Evolutionary conservation across 1,284 basidiomycete species (phyloP).

Genomic region (Porodaedalea pini): DNA sequence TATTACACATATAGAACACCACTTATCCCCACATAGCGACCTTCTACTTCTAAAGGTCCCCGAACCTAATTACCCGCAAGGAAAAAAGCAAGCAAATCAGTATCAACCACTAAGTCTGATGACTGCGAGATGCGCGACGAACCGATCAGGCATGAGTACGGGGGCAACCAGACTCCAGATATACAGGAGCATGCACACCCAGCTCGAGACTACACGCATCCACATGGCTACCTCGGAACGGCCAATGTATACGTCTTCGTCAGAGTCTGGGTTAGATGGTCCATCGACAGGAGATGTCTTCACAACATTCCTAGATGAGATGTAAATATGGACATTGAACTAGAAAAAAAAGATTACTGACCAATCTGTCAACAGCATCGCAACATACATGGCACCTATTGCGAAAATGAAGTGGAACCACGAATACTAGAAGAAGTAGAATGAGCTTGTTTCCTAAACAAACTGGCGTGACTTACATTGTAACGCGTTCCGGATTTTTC

Average conservation of each 20-base stretch:
- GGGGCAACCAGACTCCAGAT: constrained; percentile 90
- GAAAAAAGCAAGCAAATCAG: neutral
- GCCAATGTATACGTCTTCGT: constrained; percentile 89
- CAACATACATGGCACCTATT: constrained; percentile 96
- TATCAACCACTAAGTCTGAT: neutral
- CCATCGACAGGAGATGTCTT: constrained; percentile 39
- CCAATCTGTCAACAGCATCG: constrained; percentile 99
- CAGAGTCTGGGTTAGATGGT: constrained; percentile 31
- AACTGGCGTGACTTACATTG: constrained; percentile 56
- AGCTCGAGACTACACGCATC: constrained; percentile 96
- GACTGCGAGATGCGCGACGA: constrained; percentile 19
- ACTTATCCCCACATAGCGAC: neutral
- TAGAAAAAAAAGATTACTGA: constrained; percentile 38
- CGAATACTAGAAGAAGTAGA: constrained; percentile 62
- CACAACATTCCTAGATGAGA: constrained; percentile 65
- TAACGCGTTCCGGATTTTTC: constrained; percentile 97
- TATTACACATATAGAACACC: neutral
- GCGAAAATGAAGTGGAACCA: constrained; percentile 99
- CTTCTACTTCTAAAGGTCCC: constrained; percentile 12
- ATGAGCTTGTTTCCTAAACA: neutral
- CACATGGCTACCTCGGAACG: constrained; percentile 97
- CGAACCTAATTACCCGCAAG: constrained; percentile 8
- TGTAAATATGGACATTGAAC: constrained; percentile 7
- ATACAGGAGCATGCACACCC: constrained; percentile 89
- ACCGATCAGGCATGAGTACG: constrained; percentile 85